Conservation (phyloP, 805 yeast species). For the Grigorovia jiainica region DNA sequence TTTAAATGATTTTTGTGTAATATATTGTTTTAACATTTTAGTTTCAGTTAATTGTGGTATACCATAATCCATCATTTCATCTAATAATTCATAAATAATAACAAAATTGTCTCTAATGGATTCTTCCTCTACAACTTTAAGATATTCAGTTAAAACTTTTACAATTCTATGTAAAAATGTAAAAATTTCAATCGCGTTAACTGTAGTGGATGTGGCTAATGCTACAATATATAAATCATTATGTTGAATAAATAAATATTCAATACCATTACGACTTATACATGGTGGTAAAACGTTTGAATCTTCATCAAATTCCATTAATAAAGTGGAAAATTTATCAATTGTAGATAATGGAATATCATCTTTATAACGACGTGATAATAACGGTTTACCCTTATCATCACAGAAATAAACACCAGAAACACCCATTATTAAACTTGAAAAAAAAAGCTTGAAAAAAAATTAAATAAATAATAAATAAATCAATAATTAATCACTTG, state of each 20-base stretch:
- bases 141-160: constrained; percentile 60
- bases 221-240: constrained; percentile 82
- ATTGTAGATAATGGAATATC: constrained; percentile 76
- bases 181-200: constrained; percentile 74
- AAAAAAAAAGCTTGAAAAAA: no score
- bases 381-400: constrained; percentile 78
- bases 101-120: constrained; percentile 86
- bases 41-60: constrained; percentile 87
- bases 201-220: constrained; percentile 60
- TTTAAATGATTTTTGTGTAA: constrained; percentile 85
- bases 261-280: constrained; percentile 55
- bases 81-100: constrained; percentile 78
- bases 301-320: constrained; percentile 59
- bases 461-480: no score
- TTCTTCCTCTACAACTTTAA: constrained; percentile 80
- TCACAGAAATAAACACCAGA: constrained; percentile 88
- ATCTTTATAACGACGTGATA: constrained; percentile 87
- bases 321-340: constrained; percentile 74
- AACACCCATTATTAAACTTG: no score
- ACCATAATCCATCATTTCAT: constrained; percentile 95
- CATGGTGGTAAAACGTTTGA: constrained; percentile 61
- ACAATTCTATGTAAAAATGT: constrained; percentile 69
- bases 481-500: no score
- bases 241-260: constrained; percentile 71
- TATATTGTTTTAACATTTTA: constrained; percentile 81